A percentile compares a stretch with the other conserved stretches of the same genome.
Conservation (phyloP, 2,329 filamentous ascomycete species). For the Thelonectria olida region DNA sequence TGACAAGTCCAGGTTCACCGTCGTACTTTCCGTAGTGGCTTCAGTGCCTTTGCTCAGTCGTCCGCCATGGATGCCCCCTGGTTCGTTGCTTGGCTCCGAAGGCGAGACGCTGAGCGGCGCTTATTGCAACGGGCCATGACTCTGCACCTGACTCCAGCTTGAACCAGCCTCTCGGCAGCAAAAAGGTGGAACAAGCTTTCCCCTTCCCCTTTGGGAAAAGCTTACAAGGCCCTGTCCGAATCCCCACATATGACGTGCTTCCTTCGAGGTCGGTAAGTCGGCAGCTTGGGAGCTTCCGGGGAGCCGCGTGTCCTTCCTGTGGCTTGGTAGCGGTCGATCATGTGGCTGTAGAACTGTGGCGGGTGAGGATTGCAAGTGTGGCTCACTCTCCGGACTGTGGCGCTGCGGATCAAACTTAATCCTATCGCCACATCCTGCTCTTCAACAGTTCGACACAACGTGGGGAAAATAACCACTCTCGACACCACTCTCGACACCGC, state of each 20-base stretch:
- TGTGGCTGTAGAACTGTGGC: neutral
- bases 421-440: neutral
- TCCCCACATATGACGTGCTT: conserved; percentile 13
- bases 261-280: too few species aligned
- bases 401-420: conserved; percentile 5
- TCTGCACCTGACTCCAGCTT: conserved; percentile 12
- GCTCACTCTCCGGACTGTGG: neutral
- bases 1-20: conserved; percentile 18
- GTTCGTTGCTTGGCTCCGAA: conserved; percentile 13
- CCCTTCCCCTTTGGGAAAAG: conserved; percentile 7
- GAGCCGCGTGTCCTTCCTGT: neutral
- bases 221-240: neutral
- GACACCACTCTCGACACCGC: conserved; percentile 16
- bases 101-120: neutral
- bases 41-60: neutral
- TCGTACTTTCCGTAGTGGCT: conserved; percentile 24
- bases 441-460: neutral
- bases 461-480: neutral
- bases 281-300: too few species aligned
- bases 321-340: neutral
- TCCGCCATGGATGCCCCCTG: conserved; percentile 25
- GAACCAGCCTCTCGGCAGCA: conserved; percentile 4
- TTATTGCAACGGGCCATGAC: conserved; percentile 4
- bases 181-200: conserved; percentile 1
- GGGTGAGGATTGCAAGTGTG: neutral